Evolutionary conservation across 1,284 basidiomycete genomes (phyloP), one percentile per base, ranked within the genome.

Genomic region (Lignosus rhinocerotis): DNA sequence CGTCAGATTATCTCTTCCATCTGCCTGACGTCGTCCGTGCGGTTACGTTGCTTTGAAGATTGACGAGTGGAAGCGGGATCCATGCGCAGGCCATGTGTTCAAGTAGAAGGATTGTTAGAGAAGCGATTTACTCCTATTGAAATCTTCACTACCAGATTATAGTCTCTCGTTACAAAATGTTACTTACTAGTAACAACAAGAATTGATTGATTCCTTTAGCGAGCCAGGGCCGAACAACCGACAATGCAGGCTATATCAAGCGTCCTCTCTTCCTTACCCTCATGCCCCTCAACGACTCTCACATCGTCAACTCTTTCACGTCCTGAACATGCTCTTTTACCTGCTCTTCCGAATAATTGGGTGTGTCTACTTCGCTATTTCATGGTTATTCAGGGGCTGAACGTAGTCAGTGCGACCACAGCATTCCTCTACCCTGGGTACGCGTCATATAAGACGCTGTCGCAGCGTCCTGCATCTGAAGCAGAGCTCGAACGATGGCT

Each of bases 391-490:
- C n/a, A 56, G 54, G 51, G 38, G 21, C 55, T 61, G 21, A 41
- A 41, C 3, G 14, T n/a, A 33, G 59, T 41, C 64, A 90, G 87
- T 70, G 85, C 86, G n/a, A 72, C 82, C 41, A 78, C 77, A 19
- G 89, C 86, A 32, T 92, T 91, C 70, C 78, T 94, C 36, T 94
- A 94, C 70, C 92, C 92, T 0, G 87, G 86, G 17, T 94, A 94
- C 74, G 88, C 90, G 39, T 93, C 91, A 25, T 94, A 92, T 77
- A 94, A 94, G 77, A 84, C 86, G 0, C 80, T 93, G 36, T 88
- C 87, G 47, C 87, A 89, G 68, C 80, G 91, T 45, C 90, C 91
- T 38, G 88, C 89, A 0, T 86, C 88, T 4, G 88, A 92, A 66
- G 85, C 80, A 46, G 88, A 92, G 32, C 78, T 94, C 6, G 92